These are phyloP conservation scores for Pisolithus albus DNA, from an alignment of 768 basidiomycete species.

Conservation along the genomic window DNA sequence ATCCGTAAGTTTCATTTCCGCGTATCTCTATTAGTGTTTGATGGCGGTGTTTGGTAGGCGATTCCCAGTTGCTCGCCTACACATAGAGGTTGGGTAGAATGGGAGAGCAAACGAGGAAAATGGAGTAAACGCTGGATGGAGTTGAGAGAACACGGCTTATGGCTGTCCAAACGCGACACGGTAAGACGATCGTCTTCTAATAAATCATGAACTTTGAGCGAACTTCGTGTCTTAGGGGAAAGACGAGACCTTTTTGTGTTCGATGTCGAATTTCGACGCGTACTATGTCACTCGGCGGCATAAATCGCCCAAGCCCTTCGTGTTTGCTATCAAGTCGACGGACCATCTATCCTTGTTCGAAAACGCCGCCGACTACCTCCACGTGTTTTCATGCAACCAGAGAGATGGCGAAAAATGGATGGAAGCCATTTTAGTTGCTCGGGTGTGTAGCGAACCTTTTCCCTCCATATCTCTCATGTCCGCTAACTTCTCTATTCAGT, in stretches of 20 bases:
- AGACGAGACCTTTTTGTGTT: constrained; percentile 77
- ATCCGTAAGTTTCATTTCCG: constrained; percentile 38
- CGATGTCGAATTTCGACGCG: constrained; percentile 82
- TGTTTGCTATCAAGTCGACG: constrained; percentile 84
- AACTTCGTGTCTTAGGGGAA: constrained; percentile 52
- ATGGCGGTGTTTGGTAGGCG: constrained; percentile 39
- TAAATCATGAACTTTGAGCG: constrained; percentile 3
- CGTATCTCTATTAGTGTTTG: constrained; percentile 28
- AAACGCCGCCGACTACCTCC: constrained; percentile 80
- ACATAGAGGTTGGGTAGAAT: constrained; percentile 67
- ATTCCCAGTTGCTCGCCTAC: constrained; percentile 41
- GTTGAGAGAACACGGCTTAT: constrained; percentile 79
- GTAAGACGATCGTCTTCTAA: constrained; percentile 33
- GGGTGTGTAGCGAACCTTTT: constrained; percentile 42
- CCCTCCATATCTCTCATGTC: neutral
- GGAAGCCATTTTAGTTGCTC: constrained; percentile 71
- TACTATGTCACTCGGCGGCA: constrained; percentile 71
- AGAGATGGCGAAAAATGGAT: constrained; percentile 73
- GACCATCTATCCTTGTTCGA: constrained; percentile 85
- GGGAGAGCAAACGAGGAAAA: constrained; percentile 87
- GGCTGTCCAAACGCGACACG: constrained; percentile 84
- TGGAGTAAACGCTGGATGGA: constrained; percentile 93
- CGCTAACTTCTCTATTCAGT: constrained; percentile 37
- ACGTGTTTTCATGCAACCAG: constrained; percentile 74
- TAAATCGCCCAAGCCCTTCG: constrained; percentile 78